These are phyloP conservation scores for Ophioceras dolichostomum DNA, from an alignment of 2,329 filamentous ascomycete species.

Conservation along the genomic window DNA sequence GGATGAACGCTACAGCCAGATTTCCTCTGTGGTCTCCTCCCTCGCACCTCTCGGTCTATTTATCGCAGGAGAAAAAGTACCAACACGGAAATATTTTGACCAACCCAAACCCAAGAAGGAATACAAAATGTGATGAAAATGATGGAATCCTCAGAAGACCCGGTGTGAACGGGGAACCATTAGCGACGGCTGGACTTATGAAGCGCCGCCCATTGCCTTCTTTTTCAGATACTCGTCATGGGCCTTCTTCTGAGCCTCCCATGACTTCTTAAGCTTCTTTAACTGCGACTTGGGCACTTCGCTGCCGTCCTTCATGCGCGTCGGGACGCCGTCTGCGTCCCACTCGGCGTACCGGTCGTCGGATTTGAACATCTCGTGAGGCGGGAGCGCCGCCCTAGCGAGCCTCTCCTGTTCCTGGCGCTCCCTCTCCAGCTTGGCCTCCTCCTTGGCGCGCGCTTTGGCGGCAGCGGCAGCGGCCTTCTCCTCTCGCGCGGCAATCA, in stretches of 20 bases:
- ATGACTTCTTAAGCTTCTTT: conserved; percentile 82
- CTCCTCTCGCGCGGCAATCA: conserved; percentile 46
- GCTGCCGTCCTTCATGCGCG: conserved; percentile 61
- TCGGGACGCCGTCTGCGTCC: conserved; percentile 74
- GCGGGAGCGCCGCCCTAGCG: conserved; percentile 44
- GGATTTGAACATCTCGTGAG: conserved; percentile 42
- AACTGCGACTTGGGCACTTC: conserved; percentile 67
- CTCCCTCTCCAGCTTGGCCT: conserved; percentile 38
- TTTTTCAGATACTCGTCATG: conserved; percentile 49
- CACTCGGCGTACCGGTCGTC: conserved; percentile 56
- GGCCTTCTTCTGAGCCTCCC: conserved; percentile 80
- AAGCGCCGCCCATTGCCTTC: conserved; percentile 15
- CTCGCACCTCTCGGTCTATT: too few relatives aligned
- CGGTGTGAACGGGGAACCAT: background rate
- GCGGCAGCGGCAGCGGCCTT: conserved; percentile 50
- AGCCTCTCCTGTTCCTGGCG: conserved; percentile 32
- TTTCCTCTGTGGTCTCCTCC: too few relatives aligned
- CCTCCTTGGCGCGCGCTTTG: conserved; percentile 41
- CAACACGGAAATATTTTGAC: too few relatives aligned
- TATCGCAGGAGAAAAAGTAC: too few relatives aligned
- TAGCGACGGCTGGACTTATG: background rate
- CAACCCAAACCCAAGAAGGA: too few relatives aligned
- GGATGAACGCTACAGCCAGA: too few relatives aligned
- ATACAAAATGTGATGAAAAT: too few relatives aligned
- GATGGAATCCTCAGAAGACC: too few relatives aligned